phyloP scores from a whole-genome alignment of 2,329 filamentous ascomycete genomes.

The Chalaropsis thielavioides region DNA sequence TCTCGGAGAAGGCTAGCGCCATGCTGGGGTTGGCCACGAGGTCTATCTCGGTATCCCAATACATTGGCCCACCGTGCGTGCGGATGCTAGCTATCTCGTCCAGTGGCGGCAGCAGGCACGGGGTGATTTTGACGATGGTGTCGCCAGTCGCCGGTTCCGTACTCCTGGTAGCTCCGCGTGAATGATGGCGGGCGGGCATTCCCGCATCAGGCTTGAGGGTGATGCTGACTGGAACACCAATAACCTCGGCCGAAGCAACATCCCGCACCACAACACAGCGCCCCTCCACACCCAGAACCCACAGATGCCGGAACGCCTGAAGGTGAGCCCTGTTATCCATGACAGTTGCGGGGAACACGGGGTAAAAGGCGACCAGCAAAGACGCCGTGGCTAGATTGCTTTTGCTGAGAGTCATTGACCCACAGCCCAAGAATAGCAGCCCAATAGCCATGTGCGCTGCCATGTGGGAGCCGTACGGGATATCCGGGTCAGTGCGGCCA shows the following conservation, averaged over 20 bases:
- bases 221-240: slow-evolving; percentile 58
- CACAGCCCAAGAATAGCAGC: slow-evolving; percentile 78
- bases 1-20: slow-evolving; percentile 44
- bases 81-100: slow-evolving; percentile 44
- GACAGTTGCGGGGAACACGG: slow-evolving; percentile 74
- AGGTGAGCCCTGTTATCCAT: slow-evolving; percentile 91
- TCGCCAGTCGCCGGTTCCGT: slow-evolving; percentile 19
- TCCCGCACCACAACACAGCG: slow-evolving; percentile 82
- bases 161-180: slow-evolving; percentile 18
- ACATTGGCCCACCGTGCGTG: slow-evolving; percentile 47
- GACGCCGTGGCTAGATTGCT: slow-evolving; percentile 76
- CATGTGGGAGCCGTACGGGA: slow-evolving; percentile 84
- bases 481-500: slow-evolving; percentile 68
- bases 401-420: slow-evolving; percentile 81
- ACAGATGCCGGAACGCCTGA: slow-evolving; percentile 92
- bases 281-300: slow-evolving; percentile 84
- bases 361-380: slow-evolving; percentile 83
- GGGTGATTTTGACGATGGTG: slow-evolving; percentile 32
- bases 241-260: slow-evolving; percentile 64
- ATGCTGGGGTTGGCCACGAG: slow-evolving; percentile 51
- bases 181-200: neutral
- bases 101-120: slow-evolving; percentile 50
- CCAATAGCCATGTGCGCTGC: slow-evolving; percentile 87
- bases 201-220: slow-evolving; percentile 34
- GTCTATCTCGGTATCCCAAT: slow-evolving; percentile 71